phyloP scores from a whole-genome alignment of 2,329 filamentous ascomycete species.

The Colletotrichum tamarilloi region DNA sequence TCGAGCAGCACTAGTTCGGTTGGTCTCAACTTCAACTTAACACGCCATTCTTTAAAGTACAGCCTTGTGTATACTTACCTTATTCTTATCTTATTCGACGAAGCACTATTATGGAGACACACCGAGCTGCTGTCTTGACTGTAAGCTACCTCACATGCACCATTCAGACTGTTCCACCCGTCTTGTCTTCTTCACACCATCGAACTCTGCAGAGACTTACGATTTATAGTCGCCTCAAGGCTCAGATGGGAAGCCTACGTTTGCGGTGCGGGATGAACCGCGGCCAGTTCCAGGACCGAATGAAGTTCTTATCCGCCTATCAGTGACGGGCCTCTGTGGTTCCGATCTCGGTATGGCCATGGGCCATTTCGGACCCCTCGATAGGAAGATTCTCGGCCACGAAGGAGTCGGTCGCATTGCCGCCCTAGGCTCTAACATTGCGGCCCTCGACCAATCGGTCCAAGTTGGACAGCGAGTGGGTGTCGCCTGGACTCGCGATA shows the following conservation, averaged over 20 bases:
- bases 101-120: background rate
- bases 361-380: slow-evolving; percentile 49
- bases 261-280: slow-evolving; percentile 16
- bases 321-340: slow-evolving; percentile 51
- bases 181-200: background rate
- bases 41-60: background rate
- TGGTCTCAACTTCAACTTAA: background rate
- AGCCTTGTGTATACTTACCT: background rate
- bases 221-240: slow-evolving; percentile 5
- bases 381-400: slow-evolving; percentile 51
- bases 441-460: slow-evolving; percentile 38
- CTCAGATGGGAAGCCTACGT: slow-evolving; percentile 1
- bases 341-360: slow-evolving; percentile 51
- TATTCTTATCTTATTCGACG: too few relatives aligned
- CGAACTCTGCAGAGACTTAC: background rate
- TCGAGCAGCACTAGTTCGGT: background rate
- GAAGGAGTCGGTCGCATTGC: slow-evolving; percentile 56
- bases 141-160: background rate
- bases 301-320: slow-evolving; percentile 47
- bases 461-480: slow-evolving; percentile 49
- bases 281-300: slow-evolving; percentile 35
- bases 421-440: slow-evolving; percentile 48
- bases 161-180: background rate
- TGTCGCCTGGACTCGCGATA: slow-evolving; percentile 52
- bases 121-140: background rate